phyloP scores from a whole-genome alignment of 148 eudicot species.

The Fallopia convolvulus region DNA sequence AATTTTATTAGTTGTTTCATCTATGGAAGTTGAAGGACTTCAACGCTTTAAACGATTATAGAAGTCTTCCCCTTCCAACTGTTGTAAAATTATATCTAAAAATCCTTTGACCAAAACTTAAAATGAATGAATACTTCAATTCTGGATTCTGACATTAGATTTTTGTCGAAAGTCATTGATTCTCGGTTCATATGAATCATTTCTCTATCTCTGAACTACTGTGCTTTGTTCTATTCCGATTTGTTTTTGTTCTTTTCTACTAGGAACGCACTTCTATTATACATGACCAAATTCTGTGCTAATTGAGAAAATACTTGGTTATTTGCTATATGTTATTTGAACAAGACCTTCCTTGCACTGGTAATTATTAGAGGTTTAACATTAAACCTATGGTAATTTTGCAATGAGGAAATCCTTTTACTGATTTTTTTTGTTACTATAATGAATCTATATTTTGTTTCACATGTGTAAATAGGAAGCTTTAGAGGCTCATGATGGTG shows the following conservation, averaged over 20 bases:
- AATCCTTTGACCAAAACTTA: background rate
- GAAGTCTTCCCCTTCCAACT: background rate
- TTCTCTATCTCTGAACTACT: background rate
- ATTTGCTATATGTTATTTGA: background rate
- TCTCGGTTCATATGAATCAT: background rate
- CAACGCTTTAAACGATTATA: background rate
- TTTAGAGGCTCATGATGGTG: conserved; percentile 92
- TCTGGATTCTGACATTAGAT: background rate
- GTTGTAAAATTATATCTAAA: background rate
- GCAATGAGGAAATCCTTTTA: background rate
- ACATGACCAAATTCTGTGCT: background rate
- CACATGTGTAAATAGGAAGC: conserved; percentile 45
- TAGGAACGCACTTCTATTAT: background rate
- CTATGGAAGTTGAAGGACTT: background rate
- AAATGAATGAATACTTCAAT: background rate
- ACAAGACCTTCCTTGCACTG: background rate
- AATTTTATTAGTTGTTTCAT: background rate
- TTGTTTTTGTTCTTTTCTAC: background rate
- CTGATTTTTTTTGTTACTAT: background rate
- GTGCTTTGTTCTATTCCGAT: background rate
- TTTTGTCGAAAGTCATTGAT: background rate
- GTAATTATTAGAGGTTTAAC: background rate
- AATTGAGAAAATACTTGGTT: background rate
- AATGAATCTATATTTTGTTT: background rate
- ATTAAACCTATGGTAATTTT: background rate